Evolutionary conservation across 805 yeast genomes (phyloP).

Genomic region (Grigorovia transvaalensis): DNA sequence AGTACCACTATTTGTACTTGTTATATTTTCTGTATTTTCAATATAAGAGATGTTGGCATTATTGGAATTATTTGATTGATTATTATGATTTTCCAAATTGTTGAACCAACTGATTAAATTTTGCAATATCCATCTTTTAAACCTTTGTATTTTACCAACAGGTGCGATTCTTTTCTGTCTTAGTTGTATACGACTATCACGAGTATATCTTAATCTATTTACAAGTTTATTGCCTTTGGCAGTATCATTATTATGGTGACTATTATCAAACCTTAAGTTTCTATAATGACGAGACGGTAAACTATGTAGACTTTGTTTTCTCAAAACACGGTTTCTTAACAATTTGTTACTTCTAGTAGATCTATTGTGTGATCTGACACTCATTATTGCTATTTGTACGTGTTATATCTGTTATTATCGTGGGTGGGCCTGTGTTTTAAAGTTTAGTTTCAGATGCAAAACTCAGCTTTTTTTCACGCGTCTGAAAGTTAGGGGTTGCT

Average conservation of each 20-base stretch:
- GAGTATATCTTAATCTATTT: neutral
- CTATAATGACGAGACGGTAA: neutral
- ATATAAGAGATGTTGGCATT: neutral
- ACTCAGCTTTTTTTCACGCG: too few species aligned
- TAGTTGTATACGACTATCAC: neutral
- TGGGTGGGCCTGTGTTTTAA: neutral
- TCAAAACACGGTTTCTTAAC: neutral
- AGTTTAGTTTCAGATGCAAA: too few species aligned
- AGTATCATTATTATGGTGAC: neutral
- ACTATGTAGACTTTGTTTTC: neutral
- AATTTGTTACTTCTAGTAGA: neutral
- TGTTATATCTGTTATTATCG: neutral
- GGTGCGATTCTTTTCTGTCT: neutral
- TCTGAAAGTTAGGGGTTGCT: too few species aligned
- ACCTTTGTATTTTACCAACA: neutral
- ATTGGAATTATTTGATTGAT: neutral
- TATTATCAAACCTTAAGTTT: neutral
- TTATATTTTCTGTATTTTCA: neutral
- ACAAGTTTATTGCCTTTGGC: neutral
- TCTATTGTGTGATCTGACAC: neutral
- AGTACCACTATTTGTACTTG: neutral
- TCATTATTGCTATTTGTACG: neutral
- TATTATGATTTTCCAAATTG: neutral
- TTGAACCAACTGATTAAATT: neutral
- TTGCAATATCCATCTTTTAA: neutral